phyloP scores from a whole-genome alignment of 1,139 yeast genomes.

The Saccharomycopsis hybrid region DNA sequence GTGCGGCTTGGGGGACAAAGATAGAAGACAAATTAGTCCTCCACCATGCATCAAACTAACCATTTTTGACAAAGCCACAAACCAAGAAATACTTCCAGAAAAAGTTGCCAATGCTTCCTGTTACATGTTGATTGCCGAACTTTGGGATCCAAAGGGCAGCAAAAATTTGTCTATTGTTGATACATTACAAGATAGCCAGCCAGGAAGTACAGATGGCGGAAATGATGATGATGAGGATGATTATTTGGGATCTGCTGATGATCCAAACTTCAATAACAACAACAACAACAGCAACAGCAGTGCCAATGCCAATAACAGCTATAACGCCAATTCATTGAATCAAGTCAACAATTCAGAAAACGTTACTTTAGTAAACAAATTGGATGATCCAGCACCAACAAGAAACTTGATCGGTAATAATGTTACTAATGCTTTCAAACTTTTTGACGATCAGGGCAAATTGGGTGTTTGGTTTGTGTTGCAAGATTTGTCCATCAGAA shows the following conservation, averaged over 20 bases:
- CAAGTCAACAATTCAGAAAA: constrained; percentile 15
- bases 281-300: constrained; percentile 22
- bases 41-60: constrained; percentile 36
- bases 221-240: constrained; percentile 16
- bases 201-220: constrained; percentile 1
- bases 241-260: constrained; percentile 20
- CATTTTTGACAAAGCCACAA: constrained; percentile 28
- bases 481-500: constrained; percentile 38
- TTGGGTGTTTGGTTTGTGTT: constrained; percentile 38
- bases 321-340: constrained; percentile 2
- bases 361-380: constrained; percentile 21
- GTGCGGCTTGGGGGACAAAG: constrained; percentile 43
- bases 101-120: constrained; percentile 19
- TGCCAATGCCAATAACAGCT: constrained; percentile 21
- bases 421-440: constrained; percentile 35
- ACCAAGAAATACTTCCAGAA: constrained; percentile 21
- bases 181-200: constrained; percentile 20
- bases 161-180: constrained; percentile 21
- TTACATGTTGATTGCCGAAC: constrained; percentile 22
- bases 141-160: constrained; percentile 21
- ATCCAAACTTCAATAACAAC: constrained; percentile 23
- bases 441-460: constrained; percentile 32
- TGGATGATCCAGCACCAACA: constrained; percentile 27
- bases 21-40: constrained; percentile 38
- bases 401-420: constrained; percentile 36